These are phyloP conservation scores for Hymenoscyphus repandus DNA, from an alignment of 2,329 filamentous ascomycete genomes.

Conservation along the genomic window DNA sequence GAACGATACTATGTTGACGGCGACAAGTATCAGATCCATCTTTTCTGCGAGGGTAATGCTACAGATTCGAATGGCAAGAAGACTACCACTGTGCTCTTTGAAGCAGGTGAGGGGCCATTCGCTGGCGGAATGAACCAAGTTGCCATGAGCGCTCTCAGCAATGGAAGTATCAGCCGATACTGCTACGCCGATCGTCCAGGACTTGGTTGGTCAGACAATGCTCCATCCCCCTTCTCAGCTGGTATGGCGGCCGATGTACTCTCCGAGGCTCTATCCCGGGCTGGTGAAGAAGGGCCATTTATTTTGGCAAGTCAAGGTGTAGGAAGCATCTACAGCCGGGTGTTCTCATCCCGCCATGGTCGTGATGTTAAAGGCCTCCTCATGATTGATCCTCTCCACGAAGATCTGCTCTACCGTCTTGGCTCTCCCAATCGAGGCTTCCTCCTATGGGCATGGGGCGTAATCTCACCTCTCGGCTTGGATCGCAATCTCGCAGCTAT, in stretches of 20 bases:
- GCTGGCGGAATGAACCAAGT: constrained; percentile 77
- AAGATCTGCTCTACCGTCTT: constrained; percentile 70
- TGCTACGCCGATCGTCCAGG: constrained; percentile 96
- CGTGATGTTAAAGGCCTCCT: constrained; percentile 71
- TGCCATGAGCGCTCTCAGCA: constrained; percentile 68
- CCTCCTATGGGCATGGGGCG: constrained; percentile 76
- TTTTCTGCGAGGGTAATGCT: constrained; percentile 76
- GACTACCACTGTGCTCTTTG: constrained; percentile 77
- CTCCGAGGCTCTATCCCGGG: constrained; percentile 75
- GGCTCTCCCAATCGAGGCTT: constrained; percentile 70
- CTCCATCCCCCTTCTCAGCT: constrained; percentile 86
- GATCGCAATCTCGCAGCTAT: constrained; percentile 75
- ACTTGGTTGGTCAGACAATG: constrained; percentile 82
- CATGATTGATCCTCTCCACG: constrained; percentile 83
- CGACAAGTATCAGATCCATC: constrained; percentile 79
- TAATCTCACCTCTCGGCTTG: constrained; percentile 81
- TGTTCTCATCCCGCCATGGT: constrained; percentile 82
- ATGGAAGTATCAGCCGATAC: constrained; percentile 80
- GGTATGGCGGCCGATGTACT: constrained; percentile 88
- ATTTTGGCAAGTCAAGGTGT: constrained; percentile 81
- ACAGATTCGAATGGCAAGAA: constrained; percentile 49
- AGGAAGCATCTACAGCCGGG: constrained; percentile 82
- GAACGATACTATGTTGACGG: constrained; percentile 75
- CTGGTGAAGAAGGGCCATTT: constrained; percentile 84
- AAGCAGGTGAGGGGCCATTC: constrained; percentile 74